Base-by-base conservation (phyloP, 345 rosid genomes). In the rapeseed (Brassica napus) region DNA sequence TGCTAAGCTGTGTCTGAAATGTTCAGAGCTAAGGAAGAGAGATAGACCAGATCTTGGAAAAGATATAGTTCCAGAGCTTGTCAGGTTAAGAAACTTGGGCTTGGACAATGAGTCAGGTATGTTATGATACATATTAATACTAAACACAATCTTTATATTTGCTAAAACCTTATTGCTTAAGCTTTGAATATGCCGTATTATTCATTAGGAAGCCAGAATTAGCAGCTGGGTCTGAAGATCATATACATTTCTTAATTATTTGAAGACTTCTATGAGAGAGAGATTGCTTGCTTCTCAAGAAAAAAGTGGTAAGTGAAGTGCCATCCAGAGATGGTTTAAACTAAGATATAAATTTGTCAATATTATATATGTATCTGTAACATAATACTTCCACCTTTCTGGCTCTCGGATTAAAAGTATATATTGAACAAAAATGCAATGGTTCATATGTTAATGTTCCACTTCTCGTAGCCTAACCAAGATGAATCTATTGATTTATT, bases 1-100 rank as follows among this genome's bases (percentile, higher is more conserved):
- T 64, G 97, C 97, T 24, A 84, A 89, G 81, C 42, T 94, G 73
- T 87, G 93, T 18, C 65, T 89, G 12, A 77, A 72, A 57, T 94
- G 97, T 75, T 85, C 87, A 21, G 97, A 94, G 85, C 84, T 94
- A 65, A 89, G 94, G 70, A 89, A 94, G 81, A 90, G 47, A 83
- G 97, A 94, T 73, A 82, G 97, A 76, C 97, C 98, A 23, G 91
- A 86, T 83, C 97, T 94, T 59, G 88, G 88, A 64, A 86, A 85
- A 0, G 89, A 81, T 30, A 78, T 94, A 59, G 80, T 94, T 39
- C 96, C 98, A 16, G 92, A 89, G 80, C 93, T 94, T 71, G 82
- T 80, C 71, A 80, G 92, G 16, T 79, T 94, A 79, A 85, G 83
- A 85, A 89, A 76, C 15, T 75, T 88, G 58, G 93, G 85, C 35